Evolutionary conservation across 164 flowering plant species (phyloP).

Genomic region (Magnolia changhungtana): DNA sequence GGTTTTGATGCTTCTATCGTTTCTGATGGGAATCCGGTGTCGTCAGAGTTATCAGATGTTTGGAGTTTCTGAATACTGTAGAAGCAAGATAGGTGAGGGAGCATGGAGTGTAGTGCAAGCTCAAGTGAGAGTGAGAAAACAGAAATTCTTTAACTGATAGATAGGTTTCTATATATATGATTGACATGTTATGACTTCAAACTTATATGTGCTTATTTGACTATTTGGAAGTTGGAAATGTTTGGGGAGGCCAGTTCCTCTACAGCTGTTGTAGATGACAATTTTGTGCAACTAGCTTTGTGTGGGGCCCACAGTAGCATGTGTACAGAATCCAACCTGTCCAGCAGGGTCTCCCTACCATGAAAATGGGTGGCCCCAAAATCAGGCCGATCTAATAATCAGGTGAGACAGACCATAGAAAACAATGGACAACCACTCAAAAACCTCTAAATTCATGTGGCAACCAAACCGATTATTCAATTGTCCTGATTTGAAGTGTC

Average conservation of each 20-base stretch:
- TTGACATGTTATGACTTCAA: background rate
- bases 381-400: too few species aligned
- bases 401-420: too few species aligned
- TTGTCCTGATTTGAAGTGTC: too few species aligned
- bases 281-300: background rate
- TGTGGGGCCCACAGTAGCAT: background rate
- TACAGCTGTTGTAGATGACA: too few species aligned
- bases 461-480: too few species aligned
- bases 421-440: too few species aligned
- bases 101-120: background rate
- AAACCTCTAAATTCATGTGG: too few species aligned
- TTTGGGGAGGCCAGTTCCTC: background rate
- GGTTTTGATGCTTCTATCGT: background rate
- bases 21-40: background rate
- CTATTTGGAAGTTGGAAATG: background rate
- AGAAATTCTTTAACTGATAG: background rate
- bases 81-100: background rate
- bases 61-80: background rate
- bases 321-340: background rate
- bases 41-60: background rate
- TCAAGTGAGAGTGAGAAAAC: background rate
- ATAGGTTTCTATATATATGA: background rate
- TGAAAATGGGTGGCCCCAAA: background rate
- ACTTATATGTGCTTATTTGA: background rate
- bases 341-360: background rate